Evolutionary conservation across 148 eudicot species (phyloP).

Genomic region (Silene conica): DNA sequence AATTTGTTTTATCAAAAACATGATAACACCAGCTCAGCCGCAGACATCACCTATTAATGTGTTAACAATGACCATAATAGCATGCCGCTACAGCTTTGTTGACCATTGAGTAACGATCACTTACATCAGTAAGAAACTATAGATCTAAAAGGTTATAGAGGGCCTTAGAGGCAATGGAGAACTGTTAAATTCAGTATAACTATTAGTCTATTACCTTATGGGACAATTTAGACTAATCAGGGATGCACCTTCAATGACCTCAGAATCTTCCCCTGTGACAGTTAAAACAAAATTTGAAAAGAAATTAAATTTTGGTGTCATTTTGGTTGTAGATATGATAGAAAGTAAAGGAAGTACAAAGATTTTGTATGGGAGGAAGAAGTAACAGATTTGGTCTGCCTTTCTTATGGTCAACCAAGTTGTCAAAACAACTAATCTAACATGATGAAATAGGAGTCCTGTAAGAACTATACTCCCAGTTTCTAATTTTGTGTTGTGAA

Average conservation of each 20-base stretch:
- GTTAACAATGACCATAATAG: neutral
- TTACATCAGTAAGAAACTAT: slow-evolving; percentile 1
- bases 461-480: neutral
- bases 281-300: slow-evolving; percentile 12
- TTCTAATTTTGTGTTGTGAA: neutral
- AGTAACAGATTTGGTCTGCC: neutral
- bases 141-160: neutral
- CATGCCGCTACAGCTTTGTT: no score
- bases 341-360: neutral
- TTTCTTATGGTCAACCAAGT: neutral
- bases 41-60: neutral
- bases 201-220: slow-evolving; percentile 83
- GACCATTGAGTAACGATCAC: no score
- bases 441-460: neutral
- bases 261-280: slow-evolving; percentile 51
- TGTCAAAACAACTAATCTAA: neutral
- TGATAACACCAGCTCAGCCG: slow-evolving; percentile 1
- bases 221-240: slow-evolving; percentile 84
- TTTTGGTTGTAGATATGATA: neutral
- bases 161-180: neutral
- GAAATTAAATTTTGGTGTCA: neutral
- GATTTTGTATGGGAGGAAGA: neutral
- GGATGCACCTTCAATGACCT: slow-evolving; percentile 81
- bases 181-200: neutral
- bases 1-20: neutral